Evolutionary conservation across 2,329 filamentous ascomycete genomes (phyloP), one percentile per base, ranked within the genome.

Genomic region (Pleomassaria siparia): DNA sequence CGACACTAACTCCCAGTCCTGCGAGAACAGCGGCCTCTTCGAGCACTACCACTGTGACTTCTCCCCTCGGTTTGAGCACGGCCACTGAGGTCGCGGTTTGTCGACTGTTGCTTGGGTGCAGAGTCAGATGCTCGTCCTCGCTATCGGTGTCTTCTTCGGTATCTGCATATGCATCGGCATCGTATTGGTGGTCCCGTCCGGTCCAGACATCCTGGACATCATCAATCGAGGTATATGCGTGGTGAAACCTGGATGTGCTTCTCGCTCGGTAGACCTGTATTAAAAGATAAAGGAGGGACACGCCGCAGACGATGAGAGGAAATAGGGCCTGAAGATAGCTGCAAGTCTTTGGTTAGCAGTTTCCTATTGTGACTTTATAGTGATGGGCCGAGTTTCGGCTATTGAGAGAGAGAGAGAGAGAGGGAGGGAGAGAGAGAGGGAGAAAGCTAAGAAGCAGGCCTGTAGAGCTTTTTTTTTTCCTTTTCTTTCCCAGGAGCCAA

Each of bases 311-410:
- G 51, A 85, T 74, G 51, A 94, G 76, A 45, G 94, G 94, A 45
- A 97, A 79, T 39, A 95, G 76, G 51, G 89, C 83, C 71, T 89
- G 86, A 44, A 95, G 81, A 70, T 88, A 91, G 70, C 89, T 92
- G 67, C 12, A 25, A 13, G n/a, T 3, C 9, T 2, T 22, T 24
- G n/a, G 35, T 37, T 13, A 37, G 35, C n/a, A 3, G 13, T 12
- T 37, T 22, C 24, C 10, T 24, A 24, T n/a, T 3, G 7, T n/a
- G 11, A 15, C n/a, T n/a, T n/a, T n/a, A 15, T 22, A 3, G 35
- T 13, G 8, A 22, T 10, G n/a, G 18, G 18, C 35, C 21, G 13
- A 37, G 18, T 20, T 15, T 37, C 35, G 35, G 35, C 35, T 22
- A 12, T 22, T 4, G 35, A 35, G 20, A 5, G 18, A 21, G 4